phyloP scores from a whole-genome alignment of 2,329 filamentous ascomycete species.

The Metarhizium anisopliae region DNA sequence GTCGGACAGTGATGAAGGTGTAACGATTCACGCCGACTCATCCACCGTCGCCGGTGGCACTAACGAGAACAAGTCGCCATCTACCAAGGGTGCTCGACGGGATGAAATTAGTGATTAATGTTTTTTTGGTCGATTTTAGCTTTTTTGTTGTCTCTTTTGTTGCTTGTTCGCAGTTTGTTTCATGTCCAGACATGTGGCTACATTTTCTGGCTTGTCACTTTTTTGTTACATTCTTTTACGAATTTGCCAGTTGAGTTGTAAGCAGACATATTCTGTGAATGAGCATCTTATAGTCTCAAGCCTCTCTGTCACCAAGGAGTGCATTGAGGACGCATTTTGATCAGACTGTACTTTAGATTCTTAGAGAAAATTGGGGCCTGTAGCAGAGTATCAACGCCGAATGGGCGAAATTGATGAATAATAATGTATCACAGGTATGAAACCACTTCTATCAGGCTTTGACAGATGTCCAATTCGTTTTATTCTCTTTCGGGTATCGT shows the following conservation, averaged over 20 bases:
- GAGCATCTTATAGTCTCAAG: constrained; percentile 28
- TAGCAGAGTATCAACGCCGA: neutral
- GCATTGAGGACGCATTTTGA: constrained; percentile 19
- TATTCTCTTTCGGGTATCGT: constrained; percentile 13
- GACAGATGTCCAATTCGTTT: neutral
- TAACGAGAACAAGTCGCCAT: constrained; percentile 40
- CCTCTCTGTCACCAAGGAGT: constrained; percentile 5
- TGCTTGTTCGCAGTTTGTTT: constrained; percentile 7
- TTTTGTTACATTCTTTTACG: constrained; percentile 8
- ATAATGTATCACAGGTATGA: constrained; percentile 6
- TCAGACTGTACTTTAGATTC: constrained; percentile 32
- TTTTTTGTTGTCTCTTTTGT: constrained; percentile 8
- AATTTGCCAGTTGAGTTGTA: constrained; percentile 7
- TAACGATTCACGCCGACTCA: constrained; percentile 45
- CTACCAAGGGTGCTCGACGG: constrained; percentile 31
- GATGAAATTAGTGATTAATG: constrained; percentile 12
- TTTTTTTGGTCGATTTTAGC: constrained; percentile 6
- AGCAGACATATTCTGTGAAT: constrained; percentile 19
- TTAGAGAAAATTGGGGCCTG: constrained; percentile 6
- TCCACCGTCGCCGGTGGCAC: constrained; percentile 28
- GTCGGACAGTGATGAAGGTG: constrained; percentile 42
- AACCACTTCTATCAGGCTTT: neutral
- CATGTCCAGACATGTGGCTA: constrained; percentile 10
- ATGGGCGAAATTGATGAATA: constrained; percentile 12
- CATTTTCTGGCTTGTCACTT: constrained; percentile 7